Evolutionary conservation across 192 early-diverging fungal genomes (phyloP), one percentile per base, ranked within the genome.

Genomic region (Backusella westeae): DNA sequence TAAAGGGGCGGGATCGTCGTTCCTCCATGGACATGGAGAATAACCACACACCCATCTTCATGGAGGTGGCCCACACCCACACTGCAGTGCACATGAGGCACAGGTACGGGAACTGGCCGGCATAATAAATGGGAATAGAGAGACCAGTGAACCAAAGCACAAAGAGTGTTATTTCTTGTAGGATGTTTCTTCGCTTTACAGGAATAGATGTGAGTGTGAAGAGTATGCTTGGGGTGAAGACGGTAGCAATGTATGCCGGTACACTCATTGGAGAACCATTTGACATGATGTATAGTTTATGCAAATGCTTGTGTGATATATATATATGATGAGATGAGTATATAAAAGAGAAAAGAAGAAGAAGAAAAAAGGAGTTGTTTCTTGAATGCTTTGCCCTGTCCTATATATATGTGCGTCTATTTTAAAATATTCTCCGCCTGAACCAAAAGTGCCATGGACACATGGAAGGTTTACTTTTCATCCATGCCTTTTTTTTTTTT

Each of bases 21-120:
- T 75, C 74, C 1, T 75, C 74, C 66, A 75, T 75, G 5, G 39
- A 46, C 56, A 63, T 29, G 7, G 41, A 75, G 35, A 75, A 75
- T 34, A 75, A 7, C 74, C 74, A 75, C 14, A 75, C 74, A 12
- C 41, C 66, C 74, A 75, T 75, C 26, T 75, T 75, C 67, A 75
- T 68, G 4, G 53, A 56, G 19, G 41, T 75, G 2, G 74, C 74
- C 74, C 74, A 75, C 15, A 32, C 23, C 66, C 63, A 68, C 4
- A 75, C 74, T 9, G 74, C 29, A 1, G 56, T 34, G 14, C 2
- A 17, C 41, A 75, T 68, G 6, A 35, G 23, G 17, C 32, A 42
- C 10, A 75, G 21, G 32, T 68, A 75, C 9, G 74, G 41, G 9
- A 68, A 68, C 17, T 75, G 74, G 10, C 74, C 74, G 12, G 74